Evolutionary conservation across 176 grass and related monocot genomes (phyloP), one percentile per base, ranked within the genome.

Genomic region (Eragrostis nindensis): DNA sequence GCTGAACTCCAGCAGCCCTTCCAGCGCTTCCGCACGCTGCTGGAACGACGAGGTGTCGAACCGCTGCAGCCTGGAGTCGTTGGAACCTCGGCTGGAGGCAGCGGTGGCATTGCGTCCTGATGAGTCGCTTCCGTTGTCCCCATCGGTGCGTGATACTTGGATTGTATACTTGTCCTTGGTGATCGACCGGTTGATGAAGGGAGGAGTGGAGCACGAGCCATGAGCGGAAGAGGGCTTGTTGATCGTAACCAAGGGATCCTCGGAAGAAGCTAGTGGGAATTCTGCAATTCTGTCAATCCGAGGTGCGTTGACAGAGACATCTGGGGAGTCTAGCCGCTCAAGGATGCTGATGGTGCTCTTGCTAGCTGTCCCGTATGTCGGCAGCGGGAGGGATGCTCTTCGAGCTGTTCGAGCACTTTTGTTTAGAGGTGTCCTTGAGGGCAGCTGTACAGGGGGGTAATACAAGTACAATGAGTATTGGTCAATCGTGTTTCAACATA

Each of bases 91-190:
- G 66, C 90, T 95, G 9, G 90, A 95, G 19, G 80, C 75, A 0
- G 85, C 86, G 1, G 86, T 90, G 10, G 85, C 89, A 12, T 91
- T 90, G 65, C 70, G 86, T 15, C 91, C 92, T 0, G 89, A 91
- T 4, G 89, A 92, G 57, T 85, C 73, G 0, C 88, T 90, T 13
- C 65, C 89, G 2, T 86, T 94, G 59, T 97, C 89, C 19, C 70
- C 86, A 6, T 91, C 87, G 0, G 83, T 75, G 19, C 62, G 80
- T 1, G 87, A 87, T 8, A 93, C 91, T 76, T 98, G 95, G 54
- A 98, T 50, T 0, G 90, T 98, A 71, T 91, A 98, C 29, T 98
- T 98, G 78, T 98, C 95, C 84, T 98, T 98, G 43, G 95, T 98
- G 88, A 98, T 91, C 0, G 92, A 95, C 74, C 80, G 86, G 66